Base-by-base conservation (phyloP, 2,329 filamentous ascomycete genomes). In the Fusarium odoratissimum region DNA sequence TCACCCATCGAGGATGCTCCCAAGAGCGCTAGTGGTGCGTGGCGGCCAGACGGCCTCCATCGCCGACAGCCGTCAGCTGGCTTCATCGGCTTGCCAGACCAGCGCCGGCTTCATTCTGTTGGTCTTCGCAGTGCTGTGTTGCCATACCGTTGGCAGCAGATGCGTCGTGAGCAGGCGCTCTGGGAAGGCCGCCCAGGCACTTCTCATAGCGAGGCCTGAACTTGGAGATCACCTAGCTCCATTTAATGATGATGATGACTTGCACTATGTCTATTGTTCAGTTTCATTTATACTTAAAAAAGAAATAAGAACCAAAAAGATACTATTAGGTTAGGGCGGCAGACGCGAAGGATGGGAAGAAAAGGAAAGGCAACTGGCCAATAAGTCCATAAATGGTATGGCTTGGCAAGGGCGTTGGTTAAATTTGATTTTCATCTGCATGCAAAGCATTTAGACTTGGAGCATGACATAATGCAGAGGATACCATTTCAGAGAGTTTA, bases 51-150 rank as follows among this genome's bases (percentile, higher is more conserved):
- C 17, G 54, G 64, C 8, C 37, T 61, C 30, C 73, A 78, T 60
- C 69, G 68, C 54, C 76, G 77, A 21, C 71, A 73, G 31, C 68
- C 77, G 17, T 78, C 76, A 5, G 75, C 77, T 25, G 77, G 77
- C 6, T 71, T 72, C n/a, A 46, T 78, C 42, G 77, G 77, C 21
- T 56, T 78, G 17, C 71, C 68, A 30, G 77, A 78, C 35, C 75
- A 71, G 57, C 69, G 72, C 10, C 67, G 75, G 3, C 66, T 77
- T n/a, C 67, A 74, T 33, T 76, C 73, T 44, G 64, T 78, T 44
- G 77, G 76, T 28, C 73, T 78, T 31, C 77, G 76, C 41, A 75
- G 71, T 46, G 76, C 77, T 28, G 68, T 78, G 13, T 40, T 78
- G 44, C 77, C 77, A 21, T 78, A 77, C 31, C 76, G 75, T n/a